phyloP scores from a whole-genome alignment of 495 filamentous ascomycete species.

The Immersiella caudata region DNA sequence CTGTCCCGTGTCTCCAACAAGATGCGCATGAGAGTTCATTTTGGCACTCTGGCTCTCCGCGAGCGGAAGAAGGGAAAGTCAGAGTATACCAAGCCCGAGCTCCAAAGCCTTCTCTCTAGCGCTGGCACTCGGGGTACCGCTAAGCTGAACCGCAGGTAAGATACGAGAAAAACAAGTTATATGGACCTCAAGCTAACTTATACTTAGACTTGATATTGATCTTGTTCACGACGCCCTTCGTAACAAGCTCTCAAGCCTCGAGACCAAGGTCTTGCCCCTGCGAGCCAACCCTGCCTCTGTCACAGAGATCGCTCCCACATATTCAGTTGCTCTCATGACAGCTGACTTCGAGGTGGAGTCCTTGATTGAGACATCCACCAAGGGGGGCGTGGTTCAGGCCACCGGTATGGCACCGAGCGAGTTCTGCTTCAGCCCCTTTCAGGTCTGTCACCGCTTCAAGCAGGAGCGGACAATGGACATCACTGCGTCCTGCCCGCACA shows the following conservation, averaged over 20 bases:
- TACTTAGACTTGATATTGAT: background rate
- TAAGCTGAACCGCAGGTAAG: conserved; percentile 42
- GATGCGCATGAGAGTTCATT: conserved; percentile 55
- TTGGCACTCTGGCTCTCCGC: conserved; percentile 57
- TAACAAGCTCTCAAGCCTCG: background rate
- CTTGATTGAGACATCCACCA: conserved; percentile 4
- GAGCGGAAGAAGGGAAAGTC: conserved; percentile 44
- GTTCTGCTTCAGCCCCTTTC: conserved; percentile 21
- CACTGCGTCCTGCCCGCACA: conserved; percentile 37
- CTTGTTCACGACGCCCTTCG: background rate
- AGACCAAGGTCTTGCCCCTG: background rate
- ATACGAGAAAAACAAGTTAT: background rate
- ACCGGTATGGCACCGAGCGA: background rate
- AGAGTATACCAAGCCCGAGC: conserved; percentile 52
- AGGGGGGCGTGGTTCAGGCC: background rate
- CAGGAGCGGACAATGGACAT: conserved; percentile 31
- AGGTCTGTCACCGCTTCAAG: conserved; percentile 20
- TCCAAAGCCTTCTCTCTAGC: conserved; percentile 49
- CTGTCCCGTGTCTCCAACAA: conserved; percentile 27
- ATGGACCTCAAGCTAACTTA: background rate
- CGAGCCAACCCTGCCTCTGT: background rate
- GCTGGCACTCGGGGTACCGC: conserved; percentile 35
- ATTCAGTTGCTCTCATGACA: conserved; percentile 24
- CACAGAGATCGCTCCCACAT: background rate
- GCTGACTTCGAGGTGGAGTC: conserved; percentile 31